Conservation (phyloP, 2,329 filamentous ascomycete genomes). For the Curvularia sp. region DNA sequence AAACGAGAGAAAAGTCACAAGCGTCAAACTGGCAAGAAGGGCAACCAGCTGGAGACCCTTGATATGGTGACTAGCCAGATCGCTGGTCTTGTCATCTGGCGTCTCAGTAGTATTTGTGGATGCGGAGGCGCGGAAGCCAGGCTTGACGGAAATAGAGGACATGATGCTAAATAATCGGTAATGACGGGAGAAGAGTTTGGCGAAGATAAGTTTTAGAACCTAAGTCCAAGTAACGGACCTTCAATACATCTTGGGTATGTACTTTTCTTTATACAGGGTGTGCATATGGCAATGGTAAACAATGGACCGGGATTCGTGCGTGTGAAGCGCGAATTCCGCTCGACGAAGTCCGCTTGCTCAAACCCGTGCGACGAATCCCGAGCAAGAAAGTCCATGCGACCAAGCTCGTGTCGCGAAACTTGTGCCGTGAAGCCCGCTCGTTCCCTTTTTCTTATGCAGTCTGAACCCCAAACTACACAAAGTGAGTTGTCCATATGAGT, state of each 20-base stretch:
- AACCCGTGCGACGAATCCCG: neutral
- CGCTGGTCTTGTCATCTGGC: neutral
- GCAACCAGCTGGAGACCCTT: neutral
- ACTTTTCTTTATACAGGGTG: neutral
- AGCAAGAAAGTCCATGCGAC: neutral
- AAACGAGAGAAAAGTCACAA: neutral
- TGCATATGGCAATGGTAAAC: neutral
- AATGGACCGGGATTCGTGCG: neutral
- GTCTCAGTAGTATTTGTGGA: neutral
- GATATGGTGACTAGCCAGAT: neutral
- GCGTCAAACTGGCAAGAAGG: neutral
- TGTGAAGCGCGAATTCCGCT: neutral
- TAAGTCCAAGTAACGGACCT: neutral
- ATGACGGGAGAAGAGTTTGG: neutral
- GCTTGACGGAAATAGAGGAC: neutral
- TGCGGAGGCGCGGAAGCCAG: too few species aligned
- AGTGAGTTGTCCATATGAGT: too few species aligned
- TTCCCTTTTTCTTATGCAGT: neutral
- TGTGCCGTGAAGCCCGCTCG: neutral
- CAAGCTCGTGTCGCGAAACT: neutral
- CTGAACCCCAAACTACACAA: neutral
- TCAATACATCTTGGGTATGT: neutral
- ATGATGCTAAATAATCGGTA: neutral
- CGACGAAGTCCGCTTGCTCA: neutral
- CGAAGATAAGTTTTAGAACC: neutral